Percentiles rank a stretch among this genome's conserved stretches.
Conservation (phyloP, 495 filamentous ascomycete genomes). For the Neurospora sp. region DNA sequence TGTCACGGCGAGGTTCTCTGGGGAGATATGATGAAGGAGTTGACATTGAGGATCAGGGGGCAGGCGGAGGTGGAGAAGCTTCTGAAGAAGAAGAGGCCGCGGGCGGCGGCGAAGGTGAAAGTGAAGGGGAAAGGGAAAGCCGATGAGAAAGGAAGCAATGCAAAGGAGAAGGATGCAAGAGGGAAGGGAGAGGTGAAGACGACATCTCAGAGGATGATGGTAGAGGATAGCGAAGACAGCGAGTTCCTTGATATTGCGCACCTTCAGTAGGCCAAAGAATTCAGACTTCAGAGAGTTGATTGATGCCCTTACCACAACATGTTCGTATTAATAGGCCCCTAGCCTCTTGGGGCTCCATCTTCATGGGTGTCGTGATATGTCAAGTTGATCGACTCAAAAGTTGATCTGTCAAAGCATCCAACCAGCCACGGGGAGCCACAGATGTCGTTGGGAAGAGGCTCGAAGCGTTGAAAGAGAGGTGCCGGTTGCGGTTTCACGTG, state of each 20-base stretch:
- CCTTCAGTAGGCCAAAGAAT: neutral
- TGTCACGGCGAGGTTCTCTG: slow-evolving; percentile 58
- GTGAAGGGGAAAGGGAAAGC: neutral
- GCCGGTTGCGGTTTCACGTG: slow-evolving; percentile 8
- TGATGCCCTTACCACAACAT: neutral
- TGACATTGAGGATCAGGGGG: slow-evolving; percentile 61
- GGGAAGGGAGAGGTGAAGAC: neutral
- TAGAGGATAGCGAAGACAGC: neutral
- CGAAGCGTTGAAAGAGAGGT: neutral
- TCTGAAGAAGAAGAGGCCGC: slow-evolving; percentile 43
- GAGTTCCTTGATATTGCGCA: neutral
- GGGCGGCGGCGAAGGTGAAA: slow-evolving; percentile 16
- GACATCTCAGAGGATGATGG: neutral
- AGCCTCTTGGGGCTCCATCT: neutral
- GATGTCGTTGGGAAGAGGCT: slow-evolving; percentile 5
- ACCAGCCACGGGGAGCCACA: slow-evolving; percentile 4
- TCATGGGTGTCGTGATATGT: neutral
- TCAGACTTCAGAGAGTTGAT: neutral
- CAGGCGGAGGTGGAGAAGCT: slow-evolving; percentile 54
- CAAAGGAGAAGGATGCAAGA: neutral
- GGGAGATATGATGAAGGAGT: slow-evolving; percentile 71
- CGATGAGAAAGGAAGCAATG: neutral
- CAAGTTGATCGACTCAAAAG: neutral
- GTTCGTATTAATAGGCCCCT: neutral
- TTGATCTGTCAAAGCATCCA: neutral